Conservation (phyloP, 129 eudicot genomes). For the Flaveria bidentis region DNA sequence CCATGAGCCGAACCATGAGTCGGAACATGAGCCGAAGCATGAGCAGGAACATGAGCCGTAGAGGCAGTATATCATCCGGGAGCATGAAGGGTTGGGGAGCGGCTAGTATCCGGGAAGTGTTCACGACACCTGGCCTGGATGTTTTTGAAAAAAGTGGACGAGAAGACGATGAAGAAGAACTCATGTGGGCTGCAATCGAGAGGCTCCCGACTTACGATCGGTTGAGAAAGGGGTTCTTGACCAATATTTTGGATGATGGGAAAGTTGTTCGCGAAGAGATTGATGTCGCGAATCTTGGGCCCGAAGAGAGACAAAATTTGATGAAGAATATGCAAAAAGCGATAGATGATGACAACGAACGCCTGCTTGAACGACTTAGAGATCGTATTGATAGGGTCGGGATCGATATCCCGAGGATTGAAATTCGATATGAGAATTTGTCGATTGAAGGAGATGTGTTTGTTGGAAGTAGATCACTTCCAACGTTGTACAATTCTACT, state of each 20-base stretch:
- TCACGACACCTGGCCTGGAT: slow-evolving; percentile 37
- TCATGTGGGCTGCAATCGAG: slow-evolving; percentile 84
- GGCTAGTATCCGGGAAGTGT: slow-evolving; percentile 43
- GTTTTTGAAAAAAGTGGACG: slow-evolving; percentile 41
- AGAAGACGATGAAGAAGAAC: slow-evolving; percentile 53
- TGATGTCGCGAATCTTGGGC: slow-evolving; percentile 58
- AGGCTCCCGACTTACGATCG: slow-evolving; percentile 73
- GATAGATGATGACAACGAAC: slow-evolving; percentile 69
- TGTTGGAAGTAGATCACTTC: slow-evolving; percentile 79
- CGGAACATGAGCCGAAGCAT: slow-evolving; percentile 31
- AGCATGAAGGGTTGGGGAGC: slow-evolving; percentile 46
- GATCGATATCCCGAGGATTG: slow-evolving; percentile 72
- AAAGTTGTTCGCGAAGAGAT: slow-evolving; percentile 51
- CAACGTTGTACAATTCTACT: slow-evolving; percentile 65
- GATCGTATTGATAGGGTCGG: slow-evolving; percentile 73
- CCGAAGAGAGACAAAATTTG: slow-evolving; percentile 48
- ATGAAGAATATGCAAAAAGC: slow-evolving; percentile 53
- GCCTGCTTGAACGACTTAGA: slow-evolving; percentile 57
- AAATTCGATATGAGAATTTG: slow-evolving; percentile 62
- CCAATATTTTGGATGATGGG: slow-evolving; percentile 57
- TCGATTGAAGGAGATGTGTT: slow-evolving; percentile 70
- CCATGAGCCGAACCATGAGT: slow-evolving; percentile 44
- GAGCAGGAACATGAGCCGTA: slow-evolving; percentile 32
- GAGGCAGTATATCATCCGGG: slow-evolving; percentile 35
- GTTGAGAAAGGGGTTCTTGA: slow-evolving; percentile 58